Evolutionary conservation across 2,329 filamentous ascomycete species (phyloP), one percentile per base, ranked within the genome.

Genomic region (Colletotrichum filicis): DNA sequence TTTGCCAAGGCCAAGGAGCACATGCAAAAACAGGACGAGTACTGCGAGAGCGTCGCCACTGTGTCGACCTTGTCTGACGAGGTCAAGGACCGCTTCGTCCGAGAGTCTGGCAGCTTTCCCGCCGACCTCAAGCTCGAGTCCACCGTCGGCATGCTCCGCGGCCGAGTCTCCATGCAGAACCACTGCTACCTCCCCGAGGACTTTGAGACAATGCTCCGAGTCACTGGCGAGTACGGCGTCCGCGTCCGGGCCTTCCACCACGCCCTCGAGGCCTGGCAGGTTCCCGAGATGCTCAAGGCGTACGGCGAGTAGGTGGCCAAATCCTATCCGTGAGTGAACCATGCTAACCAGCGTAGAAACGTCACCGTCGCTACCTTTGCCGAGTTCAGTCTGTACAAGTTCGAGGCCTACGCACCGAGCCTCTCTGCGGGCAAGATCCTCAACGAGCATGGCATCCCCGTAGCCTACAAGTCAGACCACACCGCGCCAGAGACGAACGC

Each of bases 111-210:
- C 49, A 75, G 68, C 8, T 79, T 79, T 24, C 81, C 82, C 0
- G 78, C 81, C 56, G 79, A 82, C 26, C 66, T 85, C 16, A 81
- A 85, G 71, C 79, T 84, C 19, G 84, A 86, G 35, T 82, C 83
- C 16, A 82, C 81, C 1, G 79, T 83, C 28, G 83, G 78, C 5
- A 79, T 86, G 71, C 76, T 86, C 32, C 79, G 84, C 22, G 84
- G 84, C 5, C 79, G 81, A 55, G 79, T 86, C 19, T 80, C 80
- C 19, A 78, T 86, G 70, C 84, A 86, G 66, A 80, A 85, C 56
- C 85, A 86, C 77, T 85, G 84, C 76, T 86, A 86, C 67, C 80
- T 85, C 66, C 78, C 82, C 1, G 80, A 85, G 62, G 85, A 86
- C 68, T 77, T 86, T 37, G 82, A 85, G 68, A 82, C 84, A 55